Base-by-base conservation (phyloP, 2,329 filamentous ascomycete species). In the Calonectria fujianensis region DNA sequence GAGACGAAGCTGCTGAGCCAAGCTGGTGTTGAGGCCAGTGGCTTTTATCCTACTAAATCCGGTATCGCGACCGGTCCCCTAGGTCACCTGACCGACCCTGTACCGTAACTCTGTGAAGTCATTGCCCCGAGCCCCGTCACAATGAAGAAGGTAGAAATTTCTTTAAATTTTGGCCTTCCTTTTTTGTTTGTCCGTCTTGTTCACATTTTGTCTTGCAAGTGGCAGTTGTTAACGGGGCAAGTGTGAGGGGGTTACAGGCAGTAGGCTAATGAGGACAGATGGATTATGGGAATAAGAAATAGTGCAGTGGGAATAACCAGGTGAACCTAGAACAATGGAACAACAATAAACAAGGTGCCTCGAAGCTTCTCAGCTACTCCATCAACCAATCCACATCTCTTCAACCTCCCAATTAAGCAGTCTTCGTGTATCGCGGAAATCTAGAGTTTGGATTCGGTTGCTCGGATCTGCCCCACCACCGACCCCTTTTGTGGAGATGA, bases 401-500 rank as follows among this genome's bases (percentile, higher is more conserved):
- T 35, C 20, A 27, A 57, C 29, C 29, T 31, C 24, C 51, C 29
- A 54, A 54, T 29, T 54, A 54, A 57, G 51, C 52, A 57, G 27
- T 57, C 37, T 35, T 35, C n/a, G 52, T 57, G 29, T 57, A 35
- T 57, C 31, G 4, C 51, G 6, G 29, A 35, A 35, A 35, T 35
- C 32, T 35, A 35, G 32, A 35, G 32, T 35, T 35, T 35, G 32
- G 41, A 77, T 73, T 77, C 64, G 74, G 20, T 13, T 4, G 76
- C 68, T 77, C 75, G 76, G 48, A 76, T 65, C 54, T 69, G 76
- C 63, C 76, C 76, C 76, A 71, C 64, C 54, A n/a, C 27, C 31
- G 20, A 39, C 57, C 57, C 35, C 57, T 41, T 39, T 41, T 63
- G 57, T 29, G n/a, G 20, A 41, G 31, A 35, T 10, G 29, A 9